Evolutionary conservation across 257 asterid genomes (phyloP).

Genomic region (Nicotiana benthamiana): DNA sequence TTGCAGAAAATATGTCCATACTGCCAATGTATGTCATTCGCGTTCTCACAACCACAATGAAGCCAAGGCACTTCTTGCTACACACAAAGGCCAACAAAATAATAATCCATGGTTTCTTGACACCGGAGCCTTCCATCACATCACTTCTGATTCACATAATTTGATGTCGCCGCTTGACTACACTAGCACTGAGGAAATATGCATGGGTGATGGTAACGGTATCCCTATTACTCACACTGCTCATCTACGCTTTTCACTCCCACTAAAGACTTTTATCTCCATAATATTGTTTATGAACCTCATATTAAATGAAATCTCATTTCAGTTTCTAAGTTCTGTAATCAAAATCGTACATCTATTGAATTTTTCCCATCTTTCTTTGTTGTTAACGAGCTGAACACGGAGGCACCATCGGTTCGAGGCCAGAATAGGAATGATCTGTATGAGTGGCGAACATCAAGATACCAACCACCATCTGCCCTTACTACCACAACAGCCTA

Average conservation of each 20-base stretch:
- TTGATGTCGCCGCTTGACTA: not conserved
- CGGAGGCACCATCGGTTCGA: too few relatives aligned
- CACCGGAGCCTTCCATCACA: not conserved
- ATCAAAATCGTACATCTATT: too few relatives aligned
- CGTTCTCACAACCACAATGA: not conserved
- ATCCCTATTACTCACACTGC: not conserved
- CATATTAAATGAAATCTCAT: too few relatives aligned
- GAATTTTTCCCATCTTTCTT: too few relatives aligned
- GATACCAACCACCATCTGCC: too few relatives aligned
- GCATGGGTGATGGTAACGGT: not conserved
- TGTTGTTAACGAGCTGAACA: too few relatives aligned
- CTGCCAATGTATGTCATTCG: not conserved
- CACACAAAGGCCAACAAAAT: not conserved
- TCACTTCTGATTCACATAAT: not conserved
- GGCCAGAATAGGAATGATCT: too few relatives aligned
- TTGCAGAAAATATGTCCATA: not conserved
- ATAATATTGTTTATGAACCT: not conserved
- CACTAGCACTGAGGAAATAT: not conserved
- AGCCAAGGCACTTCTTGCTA: not conserved
- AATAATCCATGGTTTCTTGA: not conserved
- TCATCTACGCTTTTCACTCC: not conserved
- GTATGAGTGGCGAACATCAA: too few relatives aligned
- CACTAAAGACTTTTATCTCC: not conserved
- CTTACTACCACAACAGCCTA: too few relatives aligned
- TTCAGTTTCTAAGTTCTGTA: too few relatives aligned